Conservation (phyloP, 257 asterid genomes). For the Solanum sitiens region DNA sequence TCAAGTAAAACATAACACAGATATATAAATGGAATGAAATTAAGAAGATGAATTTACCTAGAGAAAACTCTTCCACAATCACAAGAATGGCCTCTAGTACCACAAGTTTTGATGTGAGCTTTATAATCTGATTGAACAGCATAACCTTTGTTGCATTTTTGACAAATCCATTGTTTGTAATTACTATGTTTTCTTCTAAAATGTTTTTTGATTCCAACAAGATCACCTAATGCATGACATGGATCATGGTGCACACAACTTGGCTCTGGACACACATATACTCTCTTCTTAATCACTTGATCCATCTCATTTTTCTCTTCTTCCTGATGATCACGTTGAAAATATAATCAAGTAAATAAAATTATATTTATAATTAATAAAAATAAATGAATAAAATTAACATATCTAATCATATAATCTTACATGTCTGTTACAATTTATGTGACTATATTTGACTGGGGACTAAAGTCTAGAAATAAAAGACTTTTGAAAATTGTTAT, state of each 20-base stretch:
- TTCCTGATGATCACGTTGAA: neutral
- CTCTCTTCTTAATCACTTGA: slow-evolving; percentile 10
- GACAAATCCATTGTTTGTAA: slow-evolving; percentile 30
- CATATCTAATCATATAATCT: neutral
- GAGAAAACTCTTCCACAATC: slow-evolving; percentile 42
- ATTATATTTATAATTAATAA: neutral
- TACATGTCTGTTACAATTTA: rapidly evolving
- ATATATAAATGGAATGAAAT: neutral
- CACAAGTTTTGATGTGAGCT: slow-evolving; percentile 42
- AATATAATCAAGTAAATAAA: neutral
- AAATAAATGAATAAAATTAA: no score
- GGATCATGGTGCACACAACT: slow-evolving; percentile 32
- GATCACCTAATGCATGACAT: slow-evolving; percentile 31
- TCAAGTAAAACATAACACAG: neutral
- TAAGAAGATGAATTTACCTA: slow-evolving; percentile 10
- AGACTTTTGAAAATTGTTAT: neutral
- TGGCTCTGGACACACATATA: slow-evolving; percentile 32
- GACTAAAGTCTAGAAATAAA: neutral
- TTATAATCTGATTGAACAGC: slow-evolving; percentile 39
- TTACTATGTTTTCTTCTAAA: slow-evolving; percentile 32
- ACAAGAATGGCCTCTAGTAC: slow-evolving; percentile 38
- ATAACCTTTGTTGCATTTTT: slow-evolving; percentile 28
- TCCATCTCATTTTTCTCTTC: slow-evolving; percentile 3
- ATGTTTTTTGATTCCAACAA: slow-evolving; percentile 35
- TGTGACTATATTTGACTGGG: neutral